Base-by-base conservation (phyloP, 305 asterid species). In the Salvia sclarea region DNA sequence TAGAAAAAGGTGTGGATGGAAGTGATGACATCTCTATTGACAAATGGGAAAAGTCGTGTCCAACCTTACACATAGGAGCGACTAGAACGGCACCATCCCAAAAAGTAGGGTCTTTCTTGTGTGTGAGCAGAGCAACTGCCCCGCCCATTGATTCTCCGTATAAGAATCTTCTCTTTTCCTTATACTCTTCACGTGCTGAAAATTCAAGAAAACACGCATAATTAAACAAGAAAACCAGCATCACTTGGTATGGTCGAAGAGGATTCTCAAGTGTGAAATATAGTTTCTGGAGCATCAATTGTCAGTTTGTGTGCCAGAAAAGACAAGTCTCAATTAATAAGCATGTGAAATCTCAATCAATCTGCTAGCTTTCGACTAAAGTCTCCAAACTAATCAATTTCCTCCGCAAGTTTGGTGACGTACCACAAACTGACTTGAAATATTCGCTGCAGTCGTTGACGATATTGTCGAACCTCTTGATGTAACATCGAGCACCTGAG, bases 81-180 rank as follows among this genome's bases (percentile, higher is more conserved):
- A 86, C 98, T 21, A 90, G 78, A 70, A 92, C 69, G 20, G 98
- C 98, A 21, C 98, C 98, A 50, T 90, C 79, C 97, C 97, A 92
- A 75, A 86, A 92, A 59, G 73, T 38, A 45, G 89, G 88, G 60
- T 86, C 92, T 33, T 82, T 90, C 80, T 84, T 90, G 91, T 90
- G 97, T 20, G 69, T 64, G 44, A 92, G 70, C 13, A 90, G 78
- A 61, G 97, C 89, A 43, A 92, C 97, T 0, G 97, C 97, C 14
- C 98, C 98, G 63, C 98, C 98, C 98, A 92, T 92, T 5, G 98
- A 92, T 78, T 92, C 97, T 45, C 98, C 98, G 17, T 92, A 92
- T 31, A 92, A 72, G 76, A 90, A 92, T 76, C 89, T 81, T 47
- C 62, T 83, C 78, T 84, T 88, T 20, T 44, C 83, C 69, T 48